Conservation (phyloP, 1,139 yeast species). For the Komagataea norvegica region DNA sequence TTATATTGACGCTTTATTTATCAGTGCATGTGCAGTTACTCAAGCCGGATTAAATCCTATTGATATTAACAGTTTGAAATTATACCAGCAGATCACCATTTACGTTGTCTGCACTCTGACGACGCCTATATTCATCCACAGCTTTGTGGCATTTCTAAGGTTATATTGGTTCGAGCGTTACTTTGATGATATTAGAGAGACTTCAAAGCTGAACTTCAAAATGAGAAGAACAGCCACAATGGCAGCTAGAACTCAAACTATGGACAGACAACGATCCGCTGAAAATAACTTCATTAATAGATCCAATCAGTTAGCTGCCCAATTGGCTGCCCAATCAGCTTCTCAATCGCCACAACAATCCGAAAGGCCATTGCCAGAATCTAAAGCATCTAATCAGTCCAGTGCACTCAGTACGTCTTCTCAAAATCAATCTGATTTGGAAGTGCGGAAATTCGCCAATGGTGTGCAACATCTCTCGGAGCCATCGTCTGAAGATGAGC, state of each 20-base stretch:
- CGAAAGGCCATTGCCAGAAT: too few relatives aligned
- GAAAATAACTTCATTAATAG: slow-evolving; percentile 11
- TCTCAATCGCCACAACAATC: too few relatives aligned
- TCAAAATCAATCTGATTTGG: background rate
- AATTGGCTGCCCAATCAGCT: too few relatives aligned
- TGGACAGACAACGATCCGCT: slow-evolving; percentile 19
- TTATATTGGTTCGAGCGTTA: slow-evolving; percentile 86
- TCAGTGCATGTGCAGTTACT: slow-evolving; percentile 72
- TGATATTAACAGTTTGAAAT: slow-evolving; percentile 51
- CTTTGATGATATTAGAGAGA: slow-evolving; percentile 74
- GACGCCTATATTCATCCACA: slow-evolving; percentile 88
- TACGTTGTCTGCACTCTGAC: slow-evolving; percentile 60
- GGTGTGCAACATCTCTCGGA: slow-evolving; percentile 15
- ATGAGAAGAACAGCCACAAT: slow-evolving; percentile 79
- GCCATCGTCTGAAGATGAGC: slow-evolving; percentile 16
- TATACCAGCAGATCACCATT: slow-evolving; percentile 75
- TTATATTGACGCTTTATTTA: slow-evolving; percentile 78
- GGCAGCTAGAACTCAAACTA: slow-evolving; percentile 43
- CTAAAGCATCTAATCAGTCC: slow-evolving; percentile 4
- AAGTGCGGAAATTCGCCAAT: background rate
- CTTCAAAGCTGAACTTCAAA: slow-evolving; percentile 67
- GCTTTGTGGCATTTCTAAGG: slow-evolving; percentile 72
- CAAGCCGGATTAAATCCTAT: slow-evolving; percentile 91
- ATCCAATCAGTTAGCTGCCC: background rate
- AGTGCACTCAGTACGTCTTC: too few relatives aligned